Percentiles rank a stretch among this genome's conserved stretches.
Conservation (phyloP, 169 alveolate species). For the Perkinsus marinus region DNA sequence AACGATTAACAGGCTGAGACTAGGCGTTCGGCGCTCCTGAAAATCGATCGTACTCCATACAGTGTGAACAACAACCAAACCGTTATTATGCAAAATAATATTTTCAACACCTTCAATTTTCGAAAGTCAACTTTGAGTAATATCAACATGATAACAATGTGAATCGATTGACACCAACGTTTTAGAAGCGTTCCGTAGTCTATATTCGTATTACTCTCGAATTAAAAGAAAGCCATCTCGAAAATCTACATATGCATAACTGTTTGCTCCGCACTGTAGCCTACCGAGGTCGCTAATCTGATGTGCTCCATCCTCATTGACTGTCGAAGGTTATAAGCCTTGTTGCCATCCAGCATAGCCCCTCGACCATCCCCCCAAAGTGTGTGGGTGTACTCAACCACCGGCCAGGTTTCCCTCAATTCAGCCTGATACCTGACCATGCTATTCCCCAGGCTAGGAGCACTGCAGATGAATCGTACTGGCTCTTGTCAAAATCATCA, state of each 20-base stretch:
- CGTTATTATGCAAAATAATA: too few species aligned
- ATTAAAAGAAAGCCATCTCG: too few species aligned
- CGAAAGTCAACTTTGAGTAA: too few species aligned
- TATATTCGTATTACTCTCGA: too few species aligned
- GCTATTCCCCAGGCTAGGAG: not conserved
- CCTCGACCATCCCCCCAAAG: not conserved
- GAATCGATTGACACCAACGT: too few species aligned
- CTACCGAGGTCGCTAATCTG: not conserved
- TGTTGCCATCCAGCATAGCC: not conserved
- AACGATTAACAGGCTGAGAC: not conserved
- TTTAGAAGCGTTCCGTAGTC: too few species aligned
- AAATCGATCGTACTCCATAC: too few species aligned
- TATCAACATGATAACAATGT: too few species aligned
- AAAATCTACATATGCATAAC: too few species aligned
- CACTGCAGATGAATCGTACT: not conserved
- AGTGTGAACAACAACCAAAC: too few species aligned
- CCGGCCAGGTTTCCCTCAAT: not conserved
- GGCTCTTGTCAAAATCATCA: not conserved
- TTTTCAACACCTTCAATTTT: too few species aligned
- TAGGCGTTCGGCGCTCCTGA: not conserved
- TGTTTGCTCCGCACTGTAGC: too few species aligned
- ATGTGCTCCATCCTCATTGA: not conserved
- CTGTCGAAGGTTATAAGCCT: not conserved
- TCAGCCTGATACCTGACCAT: not conserved
- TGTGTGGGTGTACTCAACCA: not conserved